phyloP scores from a whole-genome alignment of 2,329 filamentous ascomycete species.

The Colletotrichum gigasporum region DNA sequence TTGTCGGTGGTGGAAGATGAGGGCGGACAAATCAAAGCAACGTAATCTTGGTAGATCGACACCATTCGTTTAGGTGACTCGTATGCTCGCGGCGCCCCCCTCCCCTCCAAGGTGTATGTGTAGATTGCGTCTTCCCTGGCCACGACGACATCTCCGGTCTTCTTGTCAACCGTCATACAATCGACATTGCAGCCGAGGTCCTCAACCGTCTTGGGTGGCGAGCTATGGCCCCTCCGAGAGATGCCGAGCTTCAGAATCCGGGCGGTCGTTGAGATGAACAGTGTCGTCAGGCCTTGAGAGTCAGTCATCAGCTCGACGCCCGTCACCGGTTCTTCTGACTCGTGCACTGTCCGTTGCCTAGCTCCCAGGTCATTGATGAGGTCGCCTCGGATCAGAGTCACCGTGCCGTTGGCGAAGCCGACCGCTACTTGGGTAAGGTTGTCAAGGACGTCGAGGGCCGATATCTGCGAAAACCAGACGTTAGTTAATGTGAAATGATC shows the following conservation, averaged over 20 bases:
- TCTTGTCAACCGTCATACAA: conserved; percentile 89
- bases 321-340: conserved; percentile 95
- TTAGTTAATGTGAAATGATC: neutral
- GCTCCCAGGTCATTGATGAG: conserved; percentile 95
- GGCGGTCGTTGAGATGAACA: conserved; percentile 92
- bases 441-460: conserved; percentile 86
- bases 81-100: conserved; percentile 89
- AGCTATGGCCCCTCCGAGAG: conserved; percentile 87
- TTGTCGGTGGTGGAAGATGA: conserved; percentile 59
- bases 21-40: conserved; percentile 85
- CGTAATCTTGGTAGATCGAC: conserved; percentile 82
- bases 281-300: conserved; percentile 68
- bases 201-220: conserved; percentile 87
- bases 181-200: conserved; percentile 91
- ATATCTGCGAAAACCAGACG: conserved; percentile 64
- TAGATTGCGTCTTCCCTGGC: conserved; percentile 95
- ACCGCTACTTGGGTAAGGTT: conserved; percentile 94
- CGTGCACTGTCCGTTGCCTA: conserved; percentile 92
- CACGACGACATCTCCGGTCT: conserved; percentile 87
- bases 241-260: conserved; percentile 88
- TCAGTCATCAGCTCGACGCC: conserved; percentile 81
- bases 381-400: conserved; percentile 93
- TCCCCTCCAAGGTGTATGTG: conserved; percentile 86
- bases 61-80: conserved; percentile 90
- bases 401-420: conserved; percentile 94